Conservation (phyloP, 371 early-diverging fungal species). For the Rhizopus stolonifer region DNA sequence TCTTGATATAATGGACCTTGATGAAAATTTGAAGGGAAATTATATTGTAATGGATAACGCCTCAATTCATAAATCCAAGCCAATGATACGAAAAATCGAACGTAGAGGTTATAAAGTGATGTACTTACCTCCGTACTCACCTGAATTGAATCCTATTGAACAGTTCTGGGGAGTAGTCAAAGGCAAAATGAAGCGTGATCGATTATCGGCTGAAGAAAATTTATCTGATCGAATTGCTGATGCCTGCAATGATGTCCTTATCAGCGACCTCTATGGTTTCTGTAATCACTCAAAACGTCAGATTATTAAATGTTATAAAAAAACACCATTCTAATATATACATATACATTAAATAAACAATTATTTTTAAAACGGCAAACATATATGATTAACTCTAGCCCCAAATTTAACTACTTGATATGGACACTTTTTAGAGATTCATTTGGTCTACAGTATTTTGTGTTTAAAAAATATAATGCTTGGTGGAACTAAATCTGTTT, state of each 20-base stretch:
- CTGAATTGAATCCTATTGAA: constrained; percentile 15
- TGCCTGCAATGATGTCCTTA: constrained; percentile 11
- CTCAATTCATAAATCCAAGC: constrained; percentile 17
- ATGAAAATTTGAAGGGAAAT: constrained; percentile 12
- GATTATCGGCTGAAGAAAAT: constrained; percentile 18
- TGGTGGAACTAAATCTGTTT: constrained; percentile 11
- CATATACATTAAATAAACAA: constrained; percentile 9
- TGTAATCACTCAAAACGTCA: constrained; percentile 19
- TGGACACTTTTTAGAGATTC: constrained; percentile 11
- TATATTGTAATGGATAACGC: constrained; percentile 15
- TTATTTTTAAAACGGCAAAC: constrained; percentile 15
- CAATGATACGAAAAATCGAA: constrained; percentile 16
- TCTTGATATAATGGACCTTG: constrained; percentile 13
- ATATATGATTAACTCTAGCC: constrained; percentile 9
- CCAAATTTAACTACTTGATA: constrained; percentile 6
- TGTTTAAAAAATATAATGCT: constrained; percentile 13
- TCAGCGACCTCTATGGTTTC: constrained; percentile 18
- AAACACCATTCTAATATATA: constrained; percentile 7
- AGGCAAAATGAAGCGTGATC: constrained; percentile 14
- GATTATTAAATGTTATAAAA: constrained; percentile 12
- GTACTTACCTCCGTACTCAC: constrained; percentile 13
- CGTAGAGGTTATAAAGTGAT: constrained; percentile 15
- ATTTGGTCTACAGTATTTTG: constrained; percentile 12
- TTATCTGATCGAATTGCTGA: constrained; percentile 15
- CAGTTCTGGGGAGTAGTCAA: constrained; percentile 14